Conservation (phyloP, 352 stramenopile species). For the Elongisporangium prolatum region DNA sequence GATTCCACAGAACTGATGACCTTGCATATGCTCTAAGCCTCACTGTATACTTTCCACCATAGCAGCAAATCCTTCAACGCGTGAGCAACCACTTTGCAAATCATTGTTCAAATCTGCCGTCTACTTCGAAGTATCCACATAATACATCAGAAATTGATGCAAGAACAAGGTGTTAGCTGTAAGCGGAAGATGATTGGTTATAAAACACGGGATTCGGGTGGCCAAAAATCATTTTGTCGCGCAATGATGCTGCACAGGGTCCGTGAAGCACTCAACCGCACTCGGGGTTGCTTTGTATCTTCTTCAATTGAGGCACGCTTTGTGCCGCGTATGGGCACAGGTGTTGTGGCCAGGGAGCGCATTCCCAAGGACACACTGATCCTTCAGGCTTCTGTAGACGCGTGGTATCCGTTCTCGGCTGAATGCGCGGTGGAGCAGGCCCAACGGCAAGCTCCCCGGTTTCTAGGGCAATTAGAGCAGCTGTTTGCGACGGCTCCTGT, state of each 20-base stretch:
- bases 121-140: no score
- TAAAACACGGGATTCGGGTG: neutral
- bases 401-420: conserved; percentile 76
- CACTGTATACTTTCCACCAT: no score
- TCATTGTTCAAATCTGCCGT: conserved; percentile 2
- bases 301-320: conserved; percentile 40
- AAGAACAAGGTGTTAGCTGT: neutral
- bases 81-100: neutral
- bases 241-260: conserved; percentile 35
- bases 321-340: conserved; percentile 57
- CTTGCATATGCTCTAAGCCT: no score
- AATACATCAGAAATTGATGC: neutral
- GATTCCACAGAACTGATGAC: no score
- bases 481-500: conserved; percentile 29
- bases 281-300: conserved; percentile 45
- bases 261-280: conserved; percentile 45
- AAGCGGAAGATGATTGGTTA: conserved; percentile 4
- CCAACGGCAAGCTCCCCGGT: conserved; percentile 54
- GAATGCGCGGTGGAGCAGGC: conserved; percentile 56
- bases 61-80: neutral
- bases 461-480: conserved; percentile 51
- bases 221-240: neutral
- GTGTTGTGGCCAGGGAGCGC: conserved; percentile 42
- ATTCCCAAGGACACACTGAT: conserved; percentile 61
- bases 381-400: conserved; percentile 48